Evolutionary conservation across 2,329 filamentous ascomycete genomes (phyloP), one percentile per base, ranked within the genome.

Genomic region (Amauroascus verrucosus): DNA sequence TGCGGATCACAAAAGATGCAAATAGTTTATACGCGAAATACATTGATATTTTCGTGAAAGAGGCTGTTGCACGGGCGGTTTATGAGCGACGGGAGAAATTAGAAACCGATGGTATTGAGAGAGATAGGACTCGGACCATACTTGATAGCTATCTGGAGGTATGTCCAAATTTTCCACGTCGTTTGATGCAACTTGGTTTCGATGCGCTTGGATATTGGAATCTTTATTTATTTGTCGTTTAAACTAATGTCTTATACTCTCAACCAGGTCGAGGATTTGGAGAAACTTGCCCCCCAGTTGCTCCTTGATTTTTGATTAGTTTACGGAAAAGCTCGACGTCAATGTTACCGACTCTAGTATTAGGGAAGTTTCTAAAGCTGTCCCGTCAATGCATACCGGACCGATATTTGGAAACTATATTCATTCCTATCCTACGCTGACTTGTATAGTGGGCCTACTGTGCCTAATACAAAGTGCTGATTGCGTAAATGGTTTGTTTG

Each of bases 31-130:
- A 90, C 55, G 85, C 82, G 13, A 88, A 85, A 70, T 97, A 97
- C 66, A 78, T 96, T 69, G 88, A 96, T 68, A 81, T 91, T 0
- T 97, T 96, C 70, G 85, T 95, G 51, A 78, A 86, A 57, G 91
- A 97, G 72, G 88, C 88, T 1, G 82, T 97, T 65, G 88, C 88
- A 14, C 73, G 91, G 64, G 83, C 87, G 37, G 80, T 83, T 8
- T 81, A 82, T 55, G 85, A 88, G 73, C 83, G 84, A 64, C 74
- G 67, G 38, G 70, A 75, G 68, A 67, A 67, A 32, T 66, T 63
- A 62, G 64, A 52, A 62, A 49, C 58, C 63, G 54, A 56, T 66
- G 56, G 57, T 62, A 49, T 58, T 61, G 60, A 55, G 57, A 63
- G 58, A 56, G 56, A 49, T 55, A 56, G 32, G 64, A 61, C 44